Conservation (phyloP, 1,284 basidiomycete species). For the Sphaerobolus stellatus region DNA sequence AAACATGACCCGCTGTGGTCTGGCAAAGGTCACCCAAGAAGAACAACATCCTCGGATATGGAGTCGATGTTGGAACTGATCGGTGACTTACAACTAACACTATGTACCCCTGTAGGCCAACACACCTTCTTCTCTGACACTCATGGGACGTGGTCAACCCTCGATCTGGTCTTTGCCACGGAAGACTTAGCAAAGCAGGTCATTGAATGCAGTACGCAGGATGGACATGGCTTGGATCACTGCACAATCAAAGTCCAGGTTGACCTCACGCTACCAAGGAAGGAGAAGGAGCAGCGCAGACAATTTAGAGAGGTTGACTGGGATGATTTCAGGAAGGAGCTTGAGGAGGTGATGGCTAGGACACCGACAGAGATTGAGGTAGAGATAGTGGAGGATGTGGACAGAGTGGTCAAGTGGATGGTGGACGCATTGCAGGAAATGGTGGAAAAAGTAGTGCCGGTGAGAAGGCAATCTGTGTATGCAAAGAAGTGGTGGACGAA, state of each 20-base stretch:
- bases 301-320: conserved; percentile 12
- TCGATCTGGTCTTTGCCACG: conserved; percentile 14
- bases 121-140: conserved; percentile 7
- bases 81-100: neutral
- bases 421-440: neutral
- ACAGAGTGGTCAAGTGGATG: neutral
- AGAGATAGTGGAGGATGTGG: neutral
- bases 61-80: conserved; percentile 9
- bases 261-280: neutral
- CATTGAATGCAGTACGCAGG: neutral
- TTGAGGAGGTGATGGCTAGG: neutral
- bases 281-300: neutral
- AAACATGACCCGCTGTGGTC: conserved; percentile 16
- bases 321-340: conserved; percentile 8
- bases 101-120: conserved; percentile 4
- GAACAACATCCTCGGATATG: neutral
- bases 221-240: conserved; percentile 10
- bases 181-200: neutral
- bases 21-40: conserved; percentile 1
- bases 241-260: conserved; percentile 1
- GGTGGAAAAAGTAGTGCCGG: neutral
- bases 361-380: neutral
- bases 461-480: neutral
- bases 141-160: conserved; percentile 12
- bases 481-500: conserved; percentile 12